Base-by-base conservation (phyloP, 495 filamentous ascomycete genomes). In the Hypoxylon crocopeplum region DNA sequence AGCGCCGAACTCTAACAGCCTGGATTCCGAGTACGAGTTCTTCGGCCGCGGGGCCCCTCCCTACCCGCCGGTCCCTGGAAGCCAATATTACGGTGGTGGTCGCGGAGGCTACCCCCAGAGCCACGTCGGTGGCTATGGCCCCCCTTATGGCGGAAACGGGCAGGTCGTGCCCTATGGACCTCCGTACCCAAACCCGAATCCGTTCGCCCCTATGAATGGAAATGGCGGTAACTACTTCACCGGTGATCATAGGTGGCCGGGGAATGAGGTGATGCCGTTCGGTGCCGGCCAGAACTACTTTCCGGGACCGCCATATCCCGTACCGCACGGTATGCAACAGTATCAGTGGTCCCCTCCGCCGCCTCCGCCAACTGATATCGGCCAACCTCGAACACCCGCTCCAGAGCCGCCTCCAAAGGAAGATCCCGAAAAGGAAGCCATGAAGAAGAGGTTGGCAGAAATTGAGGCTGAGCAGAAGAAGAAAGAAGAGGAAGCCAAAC, bases 231-330 rank as follows among this genome's bases (percentile, higher is more conserved):
- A 73, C 25, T 78, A 70, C 57, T 78, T 72, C 41, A 68, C 64
- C 10, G 41, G 42, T 8, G 69, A 72, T 3, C 71, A 61, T 10
- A 70, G 65, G 24, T 57, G 68, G 22, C 67, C 54, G 22, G 61
- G 59, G 19, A 74, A 75, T 54, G 76, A 79, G 39, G 73, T 81
- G 77, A 78, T 78, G 69, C 75, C 76, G 2, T 81, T 80, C 55
- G 65, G 62, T 19, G 62, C 40, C 27, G 69, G 48, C 24, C 54
- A 59, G 15, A 60, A 53, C 16, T 73, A 64, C 42, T 73, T 63
- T 33, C n/a, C n/a, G n/a, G 50, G 56, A 15, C 64, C 59, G 6
- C 58, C 19, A 22, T 72, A 67, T 55, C 66, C 54, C 38, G 40
- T 71, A 39, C 71, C 74, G 19, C 69, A 67, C 7, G 69, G 67